phyloP scores from a whole-genome alignment of 2,329 filamentous ascomycete species.

The Leptosphaerulina australis region DNA sequence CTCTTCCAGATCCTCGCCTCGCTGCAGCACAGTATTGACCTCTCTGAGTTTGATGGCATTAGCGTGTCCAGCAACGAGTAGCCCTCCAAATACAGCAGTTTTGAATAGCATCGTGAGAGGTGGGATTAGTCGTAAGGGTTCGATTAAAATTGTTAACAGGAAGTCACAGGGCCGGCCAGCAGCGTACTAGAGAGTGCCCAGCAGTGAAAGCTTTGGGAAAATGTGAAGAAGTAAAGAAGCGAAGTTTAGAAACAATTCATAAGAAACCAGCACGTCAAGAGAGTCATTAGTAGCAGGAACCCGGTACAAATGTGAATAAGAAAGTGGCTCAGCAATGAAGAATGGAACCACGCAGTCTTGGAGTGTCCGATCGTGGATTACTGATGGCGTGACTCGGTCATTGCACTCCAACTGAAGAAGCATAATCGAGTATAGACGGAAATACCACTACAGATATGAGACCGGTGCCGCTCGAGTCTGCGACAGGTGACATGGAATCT shows the following conservation, averaged over 20 bases:
- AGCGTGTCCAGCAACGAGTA: conserved; percentile 44
- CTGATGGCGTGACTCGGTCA: conserved; percentile 41
- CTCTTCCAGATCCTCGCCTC: conserved; percentile 41
- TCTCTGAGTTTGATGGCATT: conserved; percentile 34
- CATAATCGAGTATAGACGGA: conserved; percentile 37
- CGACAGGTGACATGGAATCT: conserved; percentile 35
- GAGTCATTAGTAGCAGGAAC: conserved; percentile 34
- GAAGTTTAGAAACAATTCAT: conserved; percentile 30
- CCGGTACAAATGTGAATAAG: conserved; percentile 31
- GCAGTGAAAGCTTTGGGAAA: conserved; percentile 34
- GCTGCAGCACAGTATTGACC: conserved; percentile 37
- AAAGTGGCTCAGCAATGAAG: conserved; percentile 25
- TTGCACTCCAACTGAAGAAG: conserved; percentile 34
- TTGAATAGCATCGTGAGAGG: conserved; percentile 41
- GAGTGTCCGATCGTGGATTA: conserved; percentile 24
- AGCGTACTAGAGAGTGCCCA: conserved; percentile 41
- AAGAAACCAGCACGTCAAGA: conserved; percentile 40
- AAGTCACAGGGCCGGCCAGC: conserved; percentile 44
- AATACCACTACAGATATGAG: conserved; percentile 40
- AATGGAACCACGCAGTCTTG: conserved; percentile 28
- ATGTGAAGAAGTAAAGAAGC: conserved; percentile 34
- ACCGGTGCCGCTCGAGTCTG: conserved; percentile 41
- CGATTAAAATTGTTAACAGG: conserved; percentile 44
- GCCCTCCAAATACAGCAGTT: conserved; percentile 35
- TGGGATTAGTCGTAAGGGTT: conserved; percentile 39